Evolutionary conservation across 306 rosid species (phyloP).

Genomic region (Fragaria nilgerrensis): DNA sequence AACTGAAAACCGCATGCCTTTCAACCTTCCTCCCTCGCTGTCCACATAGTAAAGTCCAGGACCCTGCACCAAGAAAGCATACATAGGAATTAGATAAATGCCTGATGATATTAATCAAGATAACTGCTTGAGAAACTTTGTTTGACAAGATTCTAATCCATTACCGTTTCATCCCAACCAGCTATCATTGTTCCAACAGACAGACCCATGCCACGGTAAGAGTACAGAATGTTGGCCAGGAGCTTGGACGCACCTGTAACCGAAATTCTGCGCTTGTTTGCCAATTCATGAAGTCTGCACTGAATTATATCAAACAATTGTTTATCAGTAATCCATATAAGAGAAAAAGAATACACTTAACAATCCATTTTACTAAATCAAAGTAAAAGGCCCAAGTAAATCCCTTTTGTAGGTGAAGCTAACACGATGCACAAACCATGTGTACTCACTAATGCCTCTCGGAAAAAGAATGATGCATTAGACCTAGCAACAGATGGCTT

Average conservation of each 20-base stretch:
- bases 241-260: constrained; percentile 97
- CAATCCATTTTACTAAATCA: not conserved
- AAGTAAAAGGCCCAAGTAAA: not conserved
- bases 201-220: constrained; percentile 95
- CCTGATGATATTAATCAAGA: not conserved
- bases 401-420: not conserved
- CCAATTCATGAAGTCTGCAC: constrained; percentile 92
- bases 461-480: not conserved
- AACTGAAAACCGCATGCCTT: constrained; percentile 90
- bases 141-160: not conserved
- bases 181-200: constrained; percentile 99
- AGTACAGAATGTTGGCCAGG: constrained; percentile 90
- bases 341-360: not conserved
- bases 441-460: not conserved
- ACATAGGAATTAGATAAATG: not conserved
- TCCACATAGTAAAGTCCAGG: constrained; percentile 95
- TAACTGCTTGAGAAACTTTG: not conserved
- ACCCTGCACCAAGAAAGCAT: constrained; percentile 48
- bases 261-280: constrained; percentile 89
- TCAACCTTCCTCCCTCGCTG: constrained; percentile 97
- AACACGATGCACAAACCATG: not conserved
- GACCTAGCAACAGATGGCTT: not conserved
- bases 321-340: constrained; percentile 11
- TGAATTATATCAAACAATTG: constrained; percentile 16
- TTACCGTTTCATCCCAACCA: constrained; percentile 99